Percentiles rank a stretch among this genome's conserved stretches.
phyloP scores from a whole-genome alignment of 805 yeast genomes.

The Zygosaccharomyces bisporus region DNA sequence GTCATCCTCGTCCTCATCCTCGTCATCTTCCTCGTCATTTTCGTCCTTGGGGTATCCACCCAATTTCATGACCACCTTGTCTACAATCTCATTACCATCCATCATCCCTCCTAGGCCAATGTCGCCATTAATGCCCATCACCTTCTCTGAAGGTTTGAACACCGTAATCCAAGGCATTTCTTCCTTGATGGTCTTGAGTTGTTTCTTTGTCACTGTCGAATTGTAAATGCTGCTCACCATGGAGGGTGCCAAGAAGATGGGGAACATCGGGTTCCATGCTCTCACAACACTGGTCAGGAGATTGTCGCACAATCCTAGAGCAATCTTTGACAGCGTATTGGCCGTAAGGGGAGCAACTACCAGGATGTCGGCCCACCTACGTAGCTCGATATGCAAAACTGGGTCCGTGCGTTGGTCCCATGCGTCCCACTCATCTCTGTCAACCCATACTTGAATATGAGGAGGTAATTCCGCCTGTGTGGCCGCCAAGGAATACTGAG shows the following conservation, averaged over 20 bases:
- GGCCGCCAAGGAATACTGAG: conserved; percentile 23
- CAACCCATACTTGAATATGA: conserved; percentile 85
- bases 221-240: conserved; percentile 93
- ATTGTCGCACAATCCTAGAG: conserved; percentile 90
- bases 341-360: conserved; percentile 94
- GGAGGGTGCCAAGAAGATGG: conserved; percentile 88
- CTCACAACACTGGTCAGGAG: conserved; percentile 83
- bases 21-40: conserved; percentile 45
- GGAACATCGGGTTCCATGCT: conserved; percentile 93
- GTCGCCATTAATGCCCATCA: conserved; percentile 88
- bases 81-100: conserved; percentile 94
- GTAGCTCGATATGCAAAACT: conserved; percentile 86
- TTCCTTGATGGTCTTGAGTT: conserved; percentile 67
- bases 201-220: conserved; percentile 82
- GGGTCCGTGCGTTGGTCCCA: conserved; percentile 86
- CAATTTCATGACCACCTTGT: conserved; percentile 69
- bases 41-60: conserved; percentile 58
- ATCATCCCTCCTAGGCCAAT: conserved; percentile 99
- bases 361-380: conserved; percentile 95
- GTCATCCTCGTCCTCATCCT: conserved; percentile 42
- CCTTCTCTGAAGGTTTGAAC: conserved; percentile 92
- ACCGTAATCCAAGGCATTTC: conserved; percentile 95
- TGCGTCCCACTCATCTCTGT: conserved; percentile 89
- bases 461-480: conserved; percentile 54
- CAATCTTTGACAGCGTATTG: conserved; percentile 83